These are phyloP conservation scores for Leccinum variabile DNA, from an alignment of 1,284 basidiomycete genomes.

Conservation along the genomic window DNA sequence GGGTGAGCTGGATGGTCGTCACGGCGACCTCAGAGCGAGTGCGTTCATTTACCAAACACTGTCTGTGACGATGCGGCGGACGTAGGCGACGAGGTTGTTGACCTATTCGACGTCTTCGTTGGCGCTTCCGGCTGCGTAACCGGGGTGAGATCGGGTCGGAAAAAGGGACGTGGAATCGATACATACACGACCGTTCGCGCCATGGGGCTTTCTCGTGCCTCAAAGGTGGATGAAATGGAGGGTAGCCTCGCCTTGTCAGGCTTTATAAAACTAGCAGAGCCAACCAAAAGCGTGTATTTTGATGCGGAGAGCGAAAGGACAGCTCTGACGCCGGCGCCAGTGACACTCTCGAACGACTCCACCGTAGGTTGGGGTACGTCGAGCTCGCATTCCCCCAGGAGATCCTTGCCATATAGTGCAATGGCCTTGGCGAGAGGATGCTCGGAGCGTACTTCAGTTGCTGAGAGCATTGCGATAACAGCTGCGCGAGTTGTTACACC, in stretches of 20 bases:
- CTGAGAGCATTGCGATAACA: slow-evolving; percentile 79
- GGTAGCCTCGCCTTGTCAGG: slow-evolving; percentile 28
- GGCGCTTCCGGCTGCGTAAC: no score
- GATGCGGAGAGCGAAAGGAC: slow-evolving; percentile 49
- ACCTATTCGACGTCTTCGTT: no score
- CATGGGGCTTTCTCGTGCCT: slow-evolving; percentile 60
- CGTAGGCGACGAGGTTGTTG: no score
- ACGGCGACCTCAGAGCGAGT: no score
- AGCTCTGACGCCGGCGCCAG: slow-evolving; percentile 88
- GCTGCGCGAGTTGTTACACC: slow-evolving; percentile 60
- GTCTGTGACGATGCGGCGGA: no score
- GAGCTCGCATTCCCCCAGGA: slow-evolving; percentile 45
- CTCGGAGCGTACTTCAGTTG: slow-evolving; percentile 89
- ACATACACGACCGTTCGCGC: slow-evolving; percentile 89
- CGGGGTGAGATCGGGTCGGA: no score
- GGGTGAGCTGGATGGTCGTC: no score
- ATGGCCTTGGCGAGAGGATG: slow-evolving; percentile 96
- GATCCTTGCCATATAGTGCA: slow-evolving; percentile 75
- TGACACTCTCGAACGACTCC: slow-evolving; percentile 80
- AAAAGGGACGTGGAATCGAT: slow-evolving; percentile 44
- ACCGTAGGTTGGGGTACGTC: slow-evolving; percentile 44
- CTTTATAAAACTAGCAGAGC: slow-evolving; percentile 71
- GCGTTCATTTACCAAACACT: no score
- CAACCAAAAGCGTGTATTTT: slow-evolving; percentile 66
- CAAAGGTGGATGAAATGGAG: slow-evolving; percentile 59